These are phyloP conservation scores for Colletotrichum tamarilloi DNA, from an alignment of 2,329 filamentous ascomycete species.

Conservation along the genomic window DNA sequence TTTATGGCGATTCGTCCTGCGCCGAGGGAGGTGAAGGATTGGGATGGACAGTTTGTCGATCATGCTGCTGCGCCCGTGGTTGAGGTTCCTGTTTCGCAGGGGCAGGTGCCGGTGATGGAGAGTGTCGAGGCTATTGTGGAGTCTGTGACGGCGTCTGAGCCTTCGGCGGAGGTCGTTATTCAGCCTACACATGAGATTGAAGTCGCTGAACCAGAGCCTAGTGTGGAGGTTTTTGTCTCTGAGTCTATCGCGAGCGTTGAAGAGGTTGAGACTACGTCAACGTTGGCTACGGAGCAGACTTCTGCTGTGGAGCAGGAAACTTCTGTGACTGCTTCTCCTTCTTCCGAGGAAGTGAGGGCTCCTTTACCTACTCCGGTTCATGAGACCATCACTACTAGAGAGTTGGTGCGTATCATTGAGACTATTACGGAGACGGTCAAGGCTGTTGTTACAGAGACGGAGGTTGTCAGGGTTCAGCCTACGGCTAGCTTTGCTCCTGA, in stretches of 20 bases:
- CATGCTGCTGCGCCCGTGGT: constrained; percentile 31
- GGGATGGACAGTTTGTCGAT: constrained; percentile 38
- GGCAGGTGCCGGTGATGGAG: not conserved
- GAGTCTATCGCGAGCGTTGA: not conserved
- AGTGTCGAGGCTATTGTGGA: constrained; percentile 1
- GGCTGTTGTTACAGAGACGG: constrained; percentile 42
- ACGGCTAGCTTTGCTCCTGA: constrained; percentile 3
- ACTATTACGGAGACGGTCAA: constrained; percentile 44
- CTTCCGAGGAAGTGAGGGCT: not conserved
- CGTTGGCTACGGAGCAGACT: not conserved
- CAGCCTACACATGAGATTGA: not conserved
- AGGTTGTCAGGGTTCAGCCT: constrained; percentile 26
- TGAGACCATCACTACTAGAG: constrained; percentile 43
- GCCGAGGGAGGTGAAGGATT: constrained; percentile 40
- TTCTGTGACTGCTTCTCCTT: not conserved
- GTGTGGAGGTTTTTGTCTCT: not conserved
- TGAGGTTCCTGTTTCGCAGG: not conserved
- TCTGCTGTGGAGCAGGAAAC: not conserved
- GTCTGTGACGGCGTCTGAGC: not conserved
- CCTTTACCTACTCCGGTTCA: constrained; percentile 27
- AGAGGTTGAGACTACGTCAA: not conserved
- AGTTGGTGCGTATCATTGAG: constrained; percentile 47
- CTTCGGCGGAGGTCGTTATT: not conserved
- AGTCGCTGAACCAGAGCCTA: not conserved
- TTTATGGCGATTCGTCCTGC: constrained; percentile 54